Evolutionary conservation across 768 basidiomycete genomes (phyloP), one percentile per base, ranked within the genome.

Genomic region (Leccinum truebloodii): DNA sequence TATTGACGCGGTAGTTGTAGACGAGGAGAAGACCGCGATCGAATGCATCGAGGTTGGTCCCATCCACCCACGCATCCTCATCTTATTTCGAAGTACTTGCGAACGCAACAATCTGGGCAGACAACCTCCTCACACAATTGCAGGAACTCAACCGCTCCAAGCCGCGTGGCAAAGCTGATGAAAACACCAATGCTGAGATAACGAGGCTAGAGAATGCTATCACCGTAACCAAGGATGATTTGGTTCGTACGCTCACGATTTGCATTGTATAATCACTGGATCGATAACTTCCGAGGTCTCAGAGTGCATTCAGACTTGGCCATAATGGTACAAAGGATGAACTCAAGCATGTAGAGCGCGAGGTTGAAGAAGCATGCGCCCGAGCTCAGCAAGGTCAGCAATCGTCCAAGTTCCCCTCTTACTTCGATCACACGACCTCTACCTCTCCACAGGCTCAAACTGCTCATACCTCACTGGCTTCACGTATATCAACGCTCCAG

Each of bases 11-110:
- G 85, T 99, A 58, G 93, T 99, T 8, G 95, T 98, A 1, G 96
- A 99, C 68, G 90, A 94, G 69, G 95, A 98, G 78, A 94, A 92
- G 76, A 95, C 92, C 1, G 97, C 94, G 2, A 97, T 98, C 58
- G 94, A 95, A 66, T 98, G 96, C 72, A 98, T 98, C 67, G 94
- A 98, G 81, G 94, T 92, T 62, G 51, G 78, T 67, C 32, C 20
- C 26, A 50, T 32, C 32, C 22, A 12, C 28, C 32, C 44, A 39
- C 51, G 39, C 7, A 20, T 46, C 30, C 20, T 26, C 22, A 62
- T 32, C 12, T 34, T 13, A 14, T 56, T n/a, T 52, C 56, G 2
- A 66, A 95, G 90, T 98, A 97, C 73, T 86, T 99, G 85, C 89
- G 94, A 62, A 95, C 90, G 63, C 94, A 97, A 75, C 90, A 95